Conservation (phyloP, 2,329 filamentous ascomycete species). For the Stromatinia cepivora region DNA sequence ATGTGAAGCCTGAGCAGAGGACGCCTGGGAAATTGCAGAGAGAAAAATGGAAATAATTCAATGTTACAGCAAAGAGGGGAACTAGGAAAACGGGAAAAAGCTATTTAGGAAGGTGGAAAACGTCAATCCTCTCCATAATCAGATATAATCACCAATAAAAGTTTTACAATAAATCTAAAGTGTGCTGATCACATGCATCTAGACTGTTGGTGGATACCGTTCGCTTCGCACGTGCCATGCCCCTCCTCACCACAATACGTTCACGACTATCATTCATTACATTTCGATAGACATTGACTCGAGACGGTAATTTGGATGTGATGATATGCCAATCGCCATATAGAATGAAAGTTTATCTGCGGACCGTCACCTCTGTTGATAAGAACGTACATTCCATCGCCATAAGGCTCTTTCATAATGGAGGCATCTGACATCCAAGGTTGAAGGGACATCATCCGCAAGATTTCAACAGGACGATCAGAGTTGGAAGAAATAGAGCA, state of each 20-base stretch:
- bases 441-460: neutral
- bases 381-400: neutral
- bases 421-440: neutral
- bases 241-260: neutral
- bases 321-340: neutral
- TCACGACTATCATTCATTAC: neutral
- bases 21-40: neutral
- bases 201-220: neutral
- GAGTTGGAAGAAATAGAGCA: neutral
- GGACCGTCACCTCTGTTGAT: neutral
- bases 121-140: neutral
- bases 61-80: too few species aligned
- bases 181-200: neutral
- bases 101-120: conserved; percentile 8
- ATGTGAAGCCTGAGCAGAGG: neutral
- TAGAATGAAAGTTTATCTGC: too few species aligned
- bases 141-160: conserved; percentile 3
- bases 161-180: neutral
- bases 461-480: too few species aligned
- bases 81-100: neutral
- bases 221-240: neutral
- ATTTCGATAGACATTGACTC: neutral
- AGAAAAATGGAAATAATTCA: neutral
- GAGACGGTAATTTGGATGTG: neutral
- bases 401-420: neutral